Base-by-base conservation (phyloP, 2,329 filamentous ascomycete species). In the Geoglossum cookeanum region DNA sequence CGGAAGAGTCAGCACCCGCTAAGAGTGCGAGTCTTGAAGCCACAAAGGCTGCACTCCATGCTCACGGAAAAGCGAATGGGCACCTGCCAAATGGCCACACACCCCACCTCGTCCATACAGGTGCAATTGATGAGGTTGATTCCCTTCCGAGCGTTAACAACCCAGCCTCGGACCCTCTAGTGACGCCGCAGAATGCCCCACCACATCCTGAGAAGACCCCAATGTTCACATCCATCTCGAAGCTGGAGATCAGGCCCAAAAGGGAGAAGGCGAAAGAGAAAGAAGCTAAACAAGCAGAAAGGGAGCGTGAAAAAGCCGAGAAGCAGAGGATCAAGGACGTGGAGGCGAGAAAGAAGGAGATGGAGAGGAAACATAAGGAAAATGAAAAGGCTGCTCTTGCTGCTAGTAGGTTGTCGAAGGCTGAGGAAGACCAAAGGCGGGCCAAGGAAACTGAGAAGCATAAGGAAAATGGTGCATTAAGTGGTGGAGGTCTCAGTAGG, bases 351-450 rank as follows among this genome's bases (percentile, higher is more conserved):
- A 74, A 81, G 33, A 76, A 79, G 37, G 76, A 80, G 53, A 70
- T 72, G n/a, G 77, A 74, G 64, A 73, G 74, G 59, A 75, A 76
- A 63, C 75, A 77, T 58, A 79, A 82, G 65, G 79, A 81, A 8
- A 80, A 88, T 45, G 63, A 85, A 29, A 78, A 78, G 61, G 76
- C 73, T 58, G 83, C 78, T 0, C 71, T 87, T 3, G 81, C 85
- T 59, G 78, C 78, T 30, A 87, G 83, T 70, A 85, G 79, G 66
- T 74, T 75, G 59, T 75, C 77, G 7, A 79, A 81, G 8, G 75
- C 72, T 1, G 78, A 83, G 39, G 78, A 75, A 64, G 65, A 75
- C 67, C 59, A 66, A 64, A 55, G 67, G 58, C 42, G 54, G 27
- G n/a, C 35, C 33, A 22, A 53, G 48, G 51, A 58, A 57, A 42